Base-by-base conservation (phyloP, 371 early-diverging fungal genomes). In the Nematocida ausubeli region DNA sequence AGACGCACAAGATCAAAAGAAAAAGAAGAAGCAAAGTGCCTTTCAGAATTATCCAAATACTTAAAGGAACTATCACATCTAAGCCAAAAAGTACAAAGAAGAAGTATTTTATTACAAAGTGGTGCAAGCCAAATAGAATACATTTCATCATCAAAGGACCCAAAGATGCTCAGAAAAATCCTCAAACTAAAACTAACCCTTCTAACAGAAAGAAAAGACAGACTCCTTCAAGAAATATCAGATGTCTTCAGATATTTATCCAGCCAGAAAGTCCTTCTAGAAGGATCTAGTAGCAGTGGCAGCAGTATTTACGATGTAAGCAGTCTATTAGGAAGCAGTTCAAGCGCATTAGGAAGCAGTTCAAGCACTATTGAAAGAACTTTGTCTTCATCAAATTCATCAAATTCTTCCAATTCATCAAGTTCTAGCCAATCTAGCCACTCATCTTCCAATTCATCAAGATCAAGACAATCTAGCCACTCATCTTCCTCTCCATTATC, bases 121-220 rank as follows among this genome's bases (percentile, higher is more conserved):
- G 63, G 51, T 1, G 16, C 12, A 12, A 24, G n/a, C n/a, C 0
- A 58, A 16, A 37, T 72, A 19, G 24, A 28, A 12, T 5, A 37
- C 5, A 35, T 72, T 7, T n/a, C 65, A 6, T 72, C 73, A 47
- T 72, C 73, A 35, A 64, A 22, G 7, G 63, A 72, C 44, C 64
- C 64, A 0, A 16, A 19, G 19, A 65, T 39, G n/a, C 73, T 72
- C 9, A 26, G 50, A 39, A 62, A 72, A 34, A 14, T 64, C 12
- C 57, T 72, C 22, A 34, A 12, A 26, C 5, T 51, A 16, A 56
- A 64, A 42, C 40, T 72, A 51, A 37, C 50, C 9, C 34, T 47
- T 2, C 42, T 72, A n/a, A 22, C 66, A 34, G 64, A 72, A 40
- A 32, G 73, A 63, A 63, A 63, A 42, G 26, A 44, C 34, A 12